Evolutionary conservation across 371 early-diverging fungal genomes (phyloP).

Genomic region (Mortierella sp.): DNA sequence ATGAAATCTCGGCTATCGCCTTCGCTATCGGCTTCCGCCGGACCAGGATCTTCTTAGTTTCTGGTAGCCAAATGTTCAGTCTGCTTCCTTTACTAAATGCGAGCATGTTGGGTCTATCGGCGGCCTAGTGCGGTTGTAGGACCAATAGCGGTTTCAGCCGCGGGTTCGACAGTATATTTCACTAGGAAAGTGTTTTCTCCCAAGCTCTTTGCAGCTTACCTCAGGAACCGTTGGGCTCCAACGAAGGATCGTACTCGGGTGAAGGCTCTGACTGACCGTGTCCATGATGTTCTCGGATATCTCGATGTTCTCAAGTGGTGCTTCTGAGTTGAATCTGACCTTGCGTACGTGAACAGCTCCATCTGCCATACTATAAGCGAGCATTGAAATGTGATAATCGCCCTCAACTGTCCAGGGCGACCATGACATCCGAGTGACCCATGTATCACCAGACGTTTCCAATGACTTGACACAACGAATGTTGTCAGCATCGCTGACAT

Average conservation of each 20-base stretch:
- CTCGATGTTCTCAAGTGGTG: constrained; percentile 24
- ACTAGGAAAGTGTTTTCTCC: not conserved
- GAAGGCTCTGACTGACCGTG: constrained; percentile 1
- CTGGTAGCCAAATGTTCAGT: constrained; percentile 31
- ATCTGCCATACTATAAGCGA: constrained; percentile 29
- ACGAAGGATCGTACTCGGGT: constrained; percentile 32
- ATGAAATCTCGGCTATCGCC: constrained; percentile 34
- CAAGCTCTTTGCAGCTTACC: constrained; percentile 2
- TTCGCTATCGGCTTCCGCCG: constrained; percentile 42
- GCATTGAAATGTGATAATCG: constrained; percentile 15
- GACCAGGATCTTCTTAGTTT: constrained; percentile 8
- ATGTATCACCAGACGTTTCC: constrained; percentile 22
- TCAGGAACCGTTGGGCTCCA: constrained; percentile 22
- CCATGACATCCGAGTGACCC: constrained; percentile 38
- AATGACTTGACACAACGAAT: constrained; percentile 25
- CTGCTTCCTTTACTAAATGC: constrained; percentile 39
- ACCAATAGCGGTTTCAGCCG: no score
- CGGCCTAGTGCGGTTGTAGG: constrained; percentile 7
- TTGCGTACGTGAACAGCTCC: constrained; percentile 24
- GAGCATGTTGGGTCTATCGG: constrained; percentile 10
- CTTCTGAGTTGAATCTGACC: constrained; percentile 12
- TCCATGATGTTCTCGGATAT: constrained; percentile 20
- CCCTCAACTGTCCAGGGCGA: constrained; percentile 40
- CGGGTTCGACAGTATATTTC: no score
- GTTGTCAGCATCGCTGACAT: constrained; percentile 16